Evolutionary conservation across 2,329 filamentous ascomycete genomes (phyloP).

Genomic region (Parastagonospora nodorum): DNA sequence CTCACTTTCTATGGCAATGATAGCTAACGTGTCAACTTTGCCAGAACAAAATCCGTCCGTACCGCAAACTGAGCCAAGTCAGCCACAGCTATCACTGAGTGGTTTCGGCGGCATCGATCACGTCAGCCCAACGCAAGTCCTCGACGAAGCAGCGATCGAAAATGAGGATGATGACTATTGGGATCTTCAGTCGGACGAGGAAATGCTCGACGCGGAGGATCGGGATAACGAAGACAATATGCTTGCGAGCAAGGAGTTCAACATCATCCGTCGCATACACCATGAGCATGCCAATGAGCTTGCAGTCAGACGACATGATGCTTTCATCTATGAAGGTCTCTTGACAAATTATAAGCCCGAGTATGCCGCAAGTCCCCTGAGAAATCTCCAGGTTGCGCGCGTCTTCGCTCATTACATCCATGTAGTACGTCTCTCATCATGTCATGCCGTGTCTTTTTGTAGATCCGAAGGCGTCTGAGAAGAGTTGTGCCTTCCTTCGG

Average conservation of each 20-base stretch:
- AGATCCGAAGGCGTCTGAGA: neutral
- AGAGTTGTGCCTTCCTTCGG: too few species aligned
- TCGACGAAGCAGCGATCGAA: conserved; percentile 49
- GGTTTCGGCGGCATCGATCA: conserved; percentile 49
- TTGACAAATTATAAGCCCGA: conserved; percentile 54
- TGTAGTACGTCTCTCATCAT: conserved; percentile 51
- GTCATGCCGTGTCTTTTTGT: neutral
- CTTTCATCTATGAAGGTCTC: conserved; percentile 54
- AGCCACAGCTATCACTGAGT: conserved; percentile 27
- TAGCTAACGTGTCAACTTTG: conserved; percentile 27
- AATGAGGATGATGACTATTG: conserved; percentile 56
- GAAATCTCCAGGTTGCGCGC: conserved; percentile 76
- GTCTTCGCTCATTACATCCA: conserved; percentile 93
- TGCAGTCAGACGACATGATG: conserved; percentile 50
- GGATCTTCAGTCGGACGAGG: conserved; percentile 56
- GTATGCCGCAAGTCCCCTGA: conserved; percentile 66
- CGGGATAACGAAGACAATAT: conserved; percentile 24
- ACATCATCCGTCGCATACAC: conserved; percentile 45
- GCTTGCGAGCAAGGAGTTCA: conserved; percentile 39
- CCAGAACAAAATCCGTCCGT: conserved; percentile 31
- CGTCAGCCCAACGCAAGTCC: conserved; percentile 41
- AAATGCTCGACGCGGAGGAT: conserved; percentile 41
- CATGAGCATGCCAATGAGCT: conserved; percentile 42
- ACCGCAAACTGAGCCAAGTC: conserved; percentile 13
- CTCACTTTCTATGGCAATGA: neutral